phyloP scores from a whole-genome alignment of 1,284 basidiomycete species.

The Cutaneotrichosporon sp. region DNA sequence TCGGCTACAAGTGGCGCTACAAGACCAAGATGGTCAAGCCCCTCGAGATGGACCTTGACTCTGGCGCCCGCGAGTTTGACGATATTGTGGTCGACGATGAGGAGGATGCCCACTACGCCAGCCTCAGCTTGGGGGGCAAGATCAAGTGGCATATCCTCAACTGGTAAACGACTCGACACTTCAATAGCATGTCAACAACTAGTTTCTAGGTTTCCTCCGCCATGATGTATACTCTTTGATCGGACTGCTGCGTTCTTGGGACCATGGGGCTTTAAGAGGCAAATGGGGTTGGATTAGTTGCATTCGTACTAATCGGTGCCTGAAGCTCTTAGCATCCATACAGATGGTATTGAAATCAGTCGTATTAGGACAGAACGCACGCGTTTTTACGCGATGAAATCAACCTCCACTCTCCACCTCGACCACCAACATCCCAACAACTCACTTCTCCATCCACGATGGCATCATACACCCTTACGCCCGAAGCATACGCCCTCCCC shows the following conservation, averaged over 20 bases:
- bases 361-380: background rate
- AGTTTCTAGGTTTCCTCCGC: background rate
- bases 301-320: too few relatives aligned
- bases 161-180: slow-evolving; percentile 33
- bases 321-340: too few relatives aligned
- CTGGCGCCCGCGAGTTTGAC: slow-evolving; percentile 65
- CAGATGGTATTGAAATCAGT: background rate
- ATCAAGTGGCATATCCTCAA: slow-evolving; percentile 43
- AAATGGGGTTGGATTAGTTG: background rate
- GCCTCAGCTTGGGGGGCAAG: slow-evolving; percentile 42
- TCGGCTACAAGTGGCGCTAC: slow-evolving; percentile 62
- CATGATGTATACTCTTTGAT: background rate
- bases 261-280: background rate
- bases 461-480: slow-evolving; percentile 25
- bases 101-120: slow-evolving; percentile 33
- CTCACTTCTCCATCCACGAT: slow-evolving; percentile 8
- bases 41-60: slow-evolving; percentile 63
- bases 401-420: background rate
- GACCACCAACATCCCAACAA: background rate
- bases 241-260: background rate
- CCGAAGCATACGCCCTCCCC: slow-evolving; percentile 36
- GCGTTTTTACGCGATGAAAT: background rate
- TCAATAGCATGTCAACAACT: background rate
- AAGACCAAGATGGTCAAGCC: slow-evolving; percentile 59
- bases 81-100: slow-evolving; percentile 59